A percentile compares a stretch with the other conserved stretches of the same genome.
Evolutionary conservation across 164 flowering plant species (phyloP).

Genomic region (Piper betle): DNA sequence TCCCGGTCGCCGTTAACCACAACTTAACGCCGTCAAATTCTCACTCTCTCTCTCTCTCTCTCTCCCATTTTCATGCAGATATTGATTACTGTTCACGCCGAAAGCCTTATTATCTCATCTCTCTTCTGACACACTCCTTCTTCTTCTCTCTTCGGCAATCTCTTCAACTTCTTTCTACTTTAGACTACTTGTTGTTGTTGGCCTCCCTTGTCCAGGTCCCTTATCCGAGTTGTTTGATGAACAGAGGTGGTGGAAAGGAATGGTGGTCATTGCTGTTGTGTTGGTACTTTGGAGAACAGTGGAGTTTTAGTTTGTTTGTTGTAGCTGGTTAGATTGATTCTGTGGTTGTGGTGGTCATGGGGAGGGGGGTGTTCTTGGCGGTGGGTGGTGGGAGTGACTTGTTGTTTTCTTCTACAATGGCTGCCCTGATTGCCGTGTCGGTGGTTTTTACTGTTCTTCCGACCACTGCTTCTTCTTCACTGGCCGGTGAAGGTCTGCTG

Average conservation of each 20-base stretch:
- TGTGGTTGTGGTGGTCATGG: background rate
- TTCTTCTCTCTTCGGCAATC: background rate
- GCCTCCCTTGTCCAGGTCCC: background rate
- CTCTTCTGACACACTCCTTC: conserved; percentile 4
- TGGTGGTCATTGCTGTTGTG: no score
- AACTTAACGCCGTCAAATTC: conserved; percentile 17
- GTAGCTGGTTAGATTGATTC: background rate
- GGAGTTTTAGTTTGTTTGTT: background rate
- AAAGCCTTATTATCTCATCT: conserved; percentile 34
- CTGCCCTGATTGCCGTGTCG: background rate
- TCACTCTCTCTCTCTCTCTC: conserved; percentile 18
- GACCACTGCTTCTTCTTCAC: background rate
- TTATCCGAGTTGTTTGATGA: no score
- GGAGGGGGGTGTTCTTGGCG: no score
- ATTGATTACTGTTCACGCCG: conserved; percentile 62
- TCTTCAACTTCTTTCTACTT: background rate
- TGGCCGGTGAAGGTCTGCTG: background rate
- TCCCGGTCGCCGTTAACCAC: conserved; percentile 14
- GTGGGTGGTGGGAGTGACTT: background rate
- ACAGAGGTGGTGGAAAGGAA: no score
- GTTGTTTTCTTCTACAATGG: background rate
- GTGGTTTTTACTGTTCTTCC: background rate
- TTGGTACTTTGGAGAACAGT: background rate
- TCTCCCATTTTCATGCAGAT: conserved; percentile 1
- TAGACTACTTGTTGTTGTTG: background rate